Percentiles rank a stretch among this genome's conserved stretches.
These are phyloP conservation scores for Pyricularia pennisetigena DNA, from an alignment of 2,329 filamentous ascomycete genomes.

Conservation along the genomic window DNA sequence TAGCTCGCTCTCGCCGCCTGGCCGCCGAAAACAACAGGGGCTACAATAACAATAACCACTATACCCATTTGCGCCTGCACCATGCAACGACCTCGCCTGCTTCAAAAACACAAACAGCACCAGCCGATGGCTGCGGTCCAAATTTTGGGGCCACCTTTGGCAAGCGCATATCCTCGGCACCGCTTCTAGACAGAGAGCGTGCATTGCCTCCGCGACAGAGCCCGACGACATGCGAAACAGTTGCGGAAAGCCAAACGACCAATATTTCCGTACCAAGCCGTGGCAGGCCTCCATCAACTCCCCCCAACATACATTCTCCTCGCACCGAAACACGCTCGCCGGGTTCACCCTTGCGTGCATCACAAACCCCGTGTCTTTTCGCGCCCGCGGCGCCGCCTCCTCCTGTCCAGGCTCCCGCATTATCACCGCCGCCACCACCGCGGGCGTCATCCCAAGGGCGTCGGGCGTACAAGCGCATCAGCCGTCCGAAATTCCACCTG, in stretches of 20 bases:
- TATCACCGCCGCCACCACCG: not conserved
- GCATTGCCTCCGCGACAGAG: not conserved
- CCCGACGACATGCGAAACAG: not conserved
- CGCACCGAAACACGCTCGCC: not conserved
- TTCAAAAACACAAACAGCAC: not conserved
- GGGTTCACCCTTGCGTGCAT: not conserved
- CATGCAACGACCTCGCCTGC: not conserved
- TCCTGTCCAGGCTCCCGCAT: not conserved
- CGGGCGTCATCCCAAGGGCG: not conserved
- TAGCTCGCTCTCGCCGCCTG: not conserved
- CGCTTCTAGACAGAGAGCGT: not conserved
- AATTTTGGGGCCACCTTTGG: not conserved
- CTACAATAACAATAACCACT: not conserved
- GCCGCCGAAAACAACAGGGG: not conserved
- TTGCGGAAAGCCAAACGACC: not conserved
- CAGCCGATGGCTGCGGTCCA: not conserved
- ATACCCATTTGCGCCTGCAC: not conserved
- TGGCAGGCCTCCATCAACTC: not conserved
- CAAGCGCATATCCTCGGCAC: not conserved
- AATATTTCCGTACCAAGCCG: not conserved
- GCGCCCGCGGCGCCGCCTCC: too few species aligned
- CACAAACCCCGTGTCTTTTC: not conserved
- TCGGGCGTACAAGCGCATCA: not conserved
- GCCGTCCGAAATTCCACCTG: not conserved
- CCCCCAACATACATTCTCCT: not conserved